Evolutionary conservation across 2,329 filamentous ascomycete genomes (phyloP).

Genomic region (Trichophyton simii): DNA sequence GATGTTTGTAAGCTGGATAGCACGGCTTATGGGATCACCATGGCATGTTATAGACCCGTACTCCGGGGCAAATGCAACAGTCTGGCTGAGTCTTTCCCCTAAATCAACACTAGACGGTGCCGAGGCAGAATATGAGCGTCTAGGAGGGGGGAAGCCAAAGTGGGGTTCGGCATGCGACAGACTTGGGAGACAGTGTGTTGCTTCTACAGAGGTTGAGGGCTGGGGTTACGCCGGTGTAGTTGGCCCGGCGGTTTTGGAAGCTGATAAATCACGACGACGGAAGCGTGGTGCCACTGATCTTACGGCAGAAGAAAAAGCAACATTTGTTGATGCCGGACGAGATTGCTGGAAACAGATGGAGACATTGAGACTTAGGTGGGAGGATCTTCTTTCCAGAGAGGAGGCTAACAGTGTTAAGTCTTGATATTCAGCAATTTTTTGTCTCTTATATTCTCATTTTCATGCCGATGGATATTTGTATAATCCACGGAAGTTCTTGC

Average conservation of each 20-base stretch:
- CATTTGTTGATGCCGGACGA: conserved; percentile 31
- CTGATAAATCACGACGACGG: conserved; percentile 43
- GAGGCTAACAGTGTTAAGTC: conserved; percentile 13
- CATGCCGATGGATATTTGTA: background rate
- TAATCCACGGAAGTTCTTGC: background rate
- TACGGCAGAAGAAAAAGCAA: conserved; percentile 34
- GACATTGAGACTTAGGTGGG: conserved; percentile 30
- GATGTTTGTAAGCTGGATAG: conserved; percentile 54
- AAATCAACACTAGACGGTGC: conserved; percentile 33
- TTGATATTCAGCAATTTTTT: background rate
- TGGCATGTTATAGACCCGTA: conserved; percentile 78
- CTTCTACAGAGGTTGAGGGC: conserved; percentile 70
- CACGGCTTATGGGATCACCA: conserved; percentile 66
- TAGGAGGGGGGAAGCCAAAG: conserved; percentile 53
- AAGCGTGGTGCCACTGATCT: conserved; percentile 46
- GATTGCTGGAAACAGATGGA: conserved; percentile 34
- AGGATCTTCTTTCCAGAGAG: conserved; percentile 25
- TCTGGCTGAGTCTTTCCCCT: conserved; percentile 63
- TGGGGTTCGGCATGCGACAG: conserved; percentile 68
- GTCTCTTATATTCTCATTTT: background rate
- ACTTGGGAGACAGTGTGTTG: conserved; percentile 47
- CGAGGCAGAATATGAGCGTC: conserved; percentile 40
- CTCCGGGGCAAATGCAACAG: conserved; percentile 59
- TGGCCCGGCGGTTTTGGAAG: conserved; percentile 39
- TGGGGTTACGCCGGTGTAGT: conserved; percentile 58